Conservation (phyloP, 495 filamentous ascomycete species). For the Penicillium flavigenum region DNA sequence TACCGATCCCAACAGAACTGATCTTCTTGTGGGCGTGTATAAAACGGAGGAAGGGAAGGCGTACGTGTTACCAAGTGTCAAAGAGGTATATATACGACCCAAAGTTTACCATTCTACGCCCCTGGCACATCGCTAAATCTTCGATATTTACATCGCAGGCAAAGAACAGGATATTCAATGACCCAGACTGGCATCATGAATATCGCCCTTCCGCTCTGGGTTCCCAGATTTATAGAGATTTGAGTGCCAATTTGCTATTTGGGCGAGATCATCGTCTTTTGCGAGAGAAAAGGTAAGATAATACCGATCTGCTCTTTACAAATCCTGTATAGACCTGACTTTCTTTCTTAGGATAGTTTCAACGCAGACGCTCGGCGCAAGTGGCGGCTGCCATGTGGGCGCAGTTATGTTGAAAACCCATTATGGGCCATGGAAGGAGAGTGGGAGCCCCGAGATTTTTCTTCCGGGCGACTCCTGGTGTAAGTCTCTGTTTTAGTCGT, state of each 20-base stretch:
- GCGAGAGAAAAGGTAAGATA: conserved; percentile 15
- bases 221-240: conserved; percentile 12
- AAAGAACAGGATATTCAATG: conserved; percentile 19
- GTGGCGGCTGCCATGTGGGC: conserved; percentile 19
- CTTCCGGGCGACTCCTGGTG: conserved; percentile 19
- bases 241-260: conserved; percentile 17
- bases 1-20: conserved; percentile 14
- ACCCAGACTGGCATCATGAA: conserved; percentile 21
- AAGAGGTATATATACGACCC: conserved; percentile 10
- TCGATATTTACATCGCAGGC: conserved; percentile 5
- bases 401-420: conserved; percentile 14
- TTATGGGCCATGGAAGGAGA: conserved; percentile 19
- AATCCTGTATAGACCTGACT: background rate
- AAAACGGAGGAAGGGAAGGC: conserved; percentile 20
- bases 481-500: background rate
- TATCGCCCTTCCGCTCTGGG: conserved; percentile 17
- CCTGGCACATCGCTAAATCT: background rate
- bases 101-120: background rate
- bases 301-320: background rate
- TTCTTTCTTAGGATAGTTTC: conserved; percentile 9
- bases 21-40: conserved; percentile 20
- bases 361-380: conserved; percentile 18
- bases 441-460: conserved; percentile 13
- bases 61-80: conserved; percentile 17
- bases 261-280: conserved; percentile 18